A percentile compares a stretch with the other conserved stretches of the same genome.
These are phyloP conservation scores for Rosa hybrid DNA, from an alignment of 331 rosid genomes.

Conservation along the genomic window DNA sequence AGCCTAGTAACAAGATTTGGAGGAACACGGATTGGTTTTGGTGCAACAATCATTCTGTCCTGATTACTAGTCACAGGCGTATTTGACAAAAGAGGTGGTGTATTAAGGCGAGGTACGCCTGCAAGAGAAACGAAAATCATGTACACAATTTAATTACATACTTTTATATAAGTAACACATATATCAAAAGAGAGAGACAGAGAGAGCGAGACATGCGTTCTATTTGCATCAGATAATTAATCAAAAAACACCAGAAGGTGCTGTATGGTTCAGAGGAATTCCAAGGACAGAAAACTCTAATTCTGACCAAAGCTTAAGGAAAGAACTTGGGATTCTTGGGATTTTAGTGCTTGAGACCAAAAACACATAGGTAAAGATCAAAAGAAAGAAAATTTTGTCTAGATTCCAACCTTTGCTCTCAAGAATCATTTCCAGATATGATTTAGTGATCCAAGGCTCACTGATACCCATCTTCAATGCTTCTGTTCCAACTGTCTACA, in stretches of 20 bases:
- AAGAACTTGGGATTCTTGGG: background rate
- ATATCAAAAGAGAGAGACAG: background rate
- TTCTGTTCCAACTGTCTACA: slow-evolving; percentile 94
- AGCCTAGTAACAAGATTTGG: slow-evolving; percentile 66
- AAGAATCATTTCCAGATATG: slow-evolving; percentile 96
- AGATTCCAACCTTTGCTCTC: slow-evolving; percentile 74
- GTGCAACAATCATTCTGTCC: slow-evolving; percentile 68
- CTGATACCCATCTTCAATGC: slow-evolving; percentile 68
- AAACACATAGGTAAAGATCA: slow-evolving; percentile 12
- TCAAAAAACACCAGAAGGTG: slow-evolving; percentile 11
- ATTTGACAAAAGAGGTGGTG: slow-evolving; percentile 86
- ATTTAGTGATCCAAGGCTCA: slow-evolving; percentile 95
- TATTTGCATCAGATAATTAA: slow-evolving; percentile 13
- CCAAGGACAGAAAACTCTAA: background rate
- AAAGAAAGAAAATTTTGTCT: slow-evolving; percentile 2
- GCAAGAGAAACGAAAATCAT: slow-evolving; percentile 33
- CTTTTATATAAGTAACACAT: background rate
- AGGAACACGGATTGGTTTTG: slow-evolving; percentile 88
- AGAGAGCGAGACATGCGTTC: background rate
- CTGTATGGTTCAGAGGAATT: background rate
- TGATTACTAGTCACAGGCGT: slow-evolving; percentile 50
- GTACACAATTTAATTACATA: background rate
- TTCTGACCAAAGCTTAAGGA: slow-evolving; percentile 1
- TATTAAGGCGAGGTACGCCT: slow-evolving; percentile 99
- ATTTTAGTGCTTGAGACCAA: background rate